Evolutionary conservation across 306 rosid genomes (phyloP), one percentile per base, ranked within the genome.

Genomic region (Corylus heterophylla): DNA sequence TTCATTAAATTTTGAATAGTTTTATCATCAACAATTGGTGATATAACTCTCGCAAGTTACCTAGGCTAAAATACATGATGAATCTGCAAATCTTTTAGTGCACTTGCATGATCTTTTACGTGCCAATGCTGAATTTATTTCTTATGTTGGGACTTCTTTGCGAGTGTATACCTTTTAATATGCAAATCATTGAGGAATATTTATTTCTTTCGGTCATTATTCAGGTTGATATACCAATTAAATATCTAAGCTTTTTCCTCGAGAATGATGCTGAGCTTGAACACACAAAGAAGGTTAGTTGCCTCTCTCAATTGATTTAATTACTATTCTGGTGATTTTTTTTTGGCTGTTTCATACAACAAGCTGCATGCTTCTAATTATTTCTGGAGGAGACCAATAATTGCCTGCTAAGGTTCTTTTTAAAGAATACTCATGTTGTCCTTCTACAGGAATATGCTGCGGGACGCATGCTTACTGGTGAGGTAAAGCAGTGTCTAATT

Each of bases 171-270:
- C 62, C 27, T 66, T 5, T 54, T 69, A 48, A 39, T 81, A 18
- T 77, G 11, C 6, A 64, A 37, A 61, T 81, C 54, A 56, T 58
- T 47, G 64, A 74, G 74, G 73, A 76, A 9, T 74, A 71, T 71
- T 48, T 29, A 73, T 58, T 22, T 56, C 49, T 58, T 55, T 54
- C 47, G 76, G 45, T 51, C 42, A 58, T 63, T 69, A 73, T 83
- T 75, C 96, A 93, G 98, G 99, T 95, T 17, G 99, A 95, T 84
- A 93, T 93, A 83, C 90, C 99, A n/a, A 17, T 90, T 69, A 95
- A 95, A 78, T 95, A 95, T 84, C 90, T 95, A 22, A 73, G 79
- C 18, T 95, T 93, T 82, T 95, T 95, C 89, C 87, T 95, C 11
- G 98, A 95, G 16, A 93, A 93, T 67, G 99, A 95, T 69, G 82